A percentile compares a stretch with the other conserved stretches of the same genome.
phyloP scores from a whole-genome alignment of 306 rosid species.

The Mucuna pruriens region DNA sequence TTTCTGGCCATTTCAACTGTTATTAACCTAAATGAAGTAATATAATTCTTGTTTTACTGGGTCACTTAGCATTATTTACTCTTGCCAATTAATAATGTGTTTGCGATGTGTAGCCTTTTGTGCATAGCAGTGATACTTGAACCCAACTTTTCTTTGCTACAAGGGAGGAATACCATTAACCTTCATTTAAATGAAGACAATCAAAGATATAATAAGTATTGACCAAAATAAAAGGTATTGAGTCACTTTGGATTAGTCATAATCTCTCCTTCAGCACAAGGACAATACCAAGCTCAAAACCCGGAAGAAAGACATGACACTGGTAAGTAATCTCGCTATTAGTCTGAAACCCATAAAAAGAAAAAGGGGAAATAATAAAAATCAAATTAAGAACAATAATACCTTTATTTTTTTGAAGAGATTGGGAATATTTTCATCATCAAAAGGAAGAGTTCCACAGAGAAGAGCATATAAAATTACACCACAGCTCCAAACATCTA shows the following conservation, averaged over 20 bases:
- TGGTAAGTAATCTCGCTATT: not conserved
- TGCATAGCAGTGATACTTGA: not conserved
- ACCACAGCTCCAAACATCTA: slow-evolving; percentile 73
- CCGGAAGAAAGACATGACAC: not conserved
- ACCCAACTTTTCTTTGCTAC: not conserved
- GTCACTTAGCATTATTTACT: not conserved
- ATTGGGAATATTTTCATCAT: slow-evolving; percentile 86
- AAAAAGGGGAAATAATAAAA: not conserved
- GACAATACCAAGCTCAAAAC: slow-evolving; percentile 34
- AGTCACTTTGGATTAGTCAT: slow-evolving; percentile 20
- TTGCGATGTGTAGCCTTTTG: not conserved
- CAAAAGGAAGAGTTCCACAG: slow-evolving; percentile 95
- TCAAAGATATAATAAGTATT: not conserved
- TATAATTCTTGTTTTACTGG: not conserved
- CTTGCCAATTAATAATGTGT: not conserved
- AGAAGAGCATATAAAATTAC: slow-evolving; percentile 95
- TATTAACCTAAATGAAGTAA: not conserved
- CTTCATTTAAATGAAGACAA: slow-evolving; percentile 2
- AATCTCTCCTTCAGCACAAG: slow-evolving; percentile 17
- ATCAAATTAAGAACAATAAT: not conserved
- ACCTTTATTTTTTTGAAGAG: slow-evolving; percentile 88
- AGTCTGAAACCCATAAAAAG: slow-evolving; percentile 12
- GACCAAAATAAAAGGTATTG: slow-evolving; percentile 8
- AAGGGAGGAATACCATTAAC: not conserved
- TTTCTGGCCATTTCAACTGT: not conserved